Evolutionary conservation across 768 basidiomycete genomes (phyloP).

Genomic region (Asterophora parasitica): DNA sequence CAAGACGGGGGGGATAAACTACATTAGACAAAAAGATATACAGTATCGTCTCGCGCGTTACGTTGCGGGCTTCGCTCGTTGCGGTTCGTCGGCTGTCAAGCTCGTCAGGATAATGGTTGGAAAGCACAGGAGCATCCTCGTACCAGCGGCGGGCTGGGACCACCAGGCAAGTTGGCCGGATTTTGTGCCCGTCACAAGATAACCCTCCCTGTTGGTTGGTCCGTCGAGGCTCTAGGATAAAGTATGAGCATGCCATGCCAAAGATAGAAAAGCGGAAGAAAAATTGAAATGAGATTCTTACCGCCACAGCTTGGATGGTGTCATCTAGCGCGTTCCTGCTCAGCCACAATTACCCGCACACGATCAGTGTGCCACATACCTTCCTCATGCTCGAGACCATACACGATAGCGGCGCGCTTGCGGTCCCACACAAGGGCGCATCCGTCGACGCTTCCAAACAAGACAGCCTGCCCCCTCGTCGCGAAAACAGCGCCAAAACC

Average conservation of each 20-base stretch:
- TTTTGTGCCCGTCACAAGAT: constrained; percentile 54
- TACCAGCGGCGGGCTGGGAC: constrained; percentile 37
- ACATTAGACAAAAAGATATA: neutral
- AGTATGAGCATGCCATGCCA: neutral
- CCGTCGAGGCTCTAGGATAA: constrained; percentile 44
- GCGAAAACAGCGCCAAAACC: constrained; percentile 52
- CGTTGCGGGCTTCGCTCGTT: constrained; percentile 2
- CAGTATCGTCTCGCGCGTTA: neutral
- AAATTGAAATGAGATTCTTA: constrained; percentile 22
- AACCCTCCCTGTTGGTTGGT: constrained; percentile 31
- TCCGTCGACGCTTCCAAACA: constrained; percentile 52
- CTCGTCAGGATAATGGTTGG: neutral
- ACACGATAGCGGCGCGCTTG: constrained; percentile 45
- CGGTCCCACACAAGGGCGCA: constrained; percentile 62
- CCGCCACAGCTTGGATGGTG: constrained; percentile 36
- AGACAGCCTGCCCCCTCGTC: constrained; percentile 44
- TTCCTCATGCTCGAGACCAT: constrained; percentile 57
- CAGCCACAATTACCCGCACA: constrained; percentile 13
- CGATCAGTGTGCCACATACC: constrained; percentile 32
- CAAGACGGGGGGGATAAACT: neutral
- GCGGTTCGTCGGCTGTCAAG: neutral
- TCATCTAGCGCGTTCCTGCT: constrained; percentile 28
- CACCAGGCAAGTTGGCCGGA: constrained; percentile 56
- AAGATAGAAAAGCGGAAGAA: neutral
- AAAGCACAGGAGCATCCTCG: neutral